These are phyloP conservation scores for Neurospora sp. DNA, from an alignment of 2,329 filamentous ascomycete genomes.

Conservation along the genomic window DNA sequence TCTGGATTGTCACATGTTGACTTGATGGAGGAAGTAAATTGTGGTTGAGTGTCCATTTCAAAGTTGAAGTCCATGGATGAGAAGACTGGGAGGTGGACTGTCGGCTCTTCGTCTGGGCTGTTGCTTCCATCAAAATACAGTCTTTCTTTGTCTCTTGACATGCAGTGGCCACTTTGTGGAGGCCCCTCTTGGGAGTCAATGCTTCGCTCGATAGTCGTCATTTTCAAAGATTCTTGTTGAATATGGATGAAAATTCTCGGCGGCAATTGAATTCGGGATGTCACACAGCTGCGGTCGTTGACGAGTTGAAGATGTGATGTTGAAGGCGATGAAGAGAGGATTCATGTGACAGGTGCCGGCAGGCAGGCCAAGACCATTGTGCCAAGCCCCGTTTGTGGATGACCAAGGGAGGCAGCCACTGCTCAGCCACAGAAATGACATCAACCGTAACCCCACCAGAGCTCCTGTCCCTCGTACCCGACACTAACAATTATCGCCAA, in stretches of 20 bases:
- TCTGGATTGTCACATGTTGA: background rate
- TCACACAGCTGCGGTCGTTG: background rate
- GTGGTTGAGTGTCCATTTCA: background rate
- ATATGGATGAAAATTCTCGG: background rate
- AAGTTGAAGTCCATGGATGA: background rate
- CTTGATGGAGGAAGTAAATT: background rate
- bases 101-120: background rate
- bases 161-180: background rate
- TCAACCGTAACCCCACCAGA: slow-evolving; percentile 4
- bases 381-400: background rate
- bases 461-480: too few species aligned
- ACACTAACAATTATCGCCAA: background rate
- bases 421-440: slow-evolving; percentile 14
- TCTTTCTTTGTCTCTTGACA: background rate
- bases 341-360: background rate
- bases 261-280: too few species aligned
- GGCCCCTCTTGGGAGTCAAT: background rate
- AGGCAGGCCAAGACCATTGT: background rate
- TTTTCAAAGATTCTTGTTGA: background rate
- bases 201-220: background rate
- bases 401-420: background rate
- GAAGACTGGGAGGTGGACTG: background rate
- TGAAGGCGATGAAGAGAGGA: background rate
- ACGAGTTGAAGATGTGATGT: background rate
- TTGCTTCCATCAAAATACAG: background rate